A percentile compares a stretch with the other conserved stretches of the same genome.
Evolutionary conservation across 2,329 filamentous ascomycete genomes (phyloP).

Genomic region (Colletotrichum shisoi): DNA sequence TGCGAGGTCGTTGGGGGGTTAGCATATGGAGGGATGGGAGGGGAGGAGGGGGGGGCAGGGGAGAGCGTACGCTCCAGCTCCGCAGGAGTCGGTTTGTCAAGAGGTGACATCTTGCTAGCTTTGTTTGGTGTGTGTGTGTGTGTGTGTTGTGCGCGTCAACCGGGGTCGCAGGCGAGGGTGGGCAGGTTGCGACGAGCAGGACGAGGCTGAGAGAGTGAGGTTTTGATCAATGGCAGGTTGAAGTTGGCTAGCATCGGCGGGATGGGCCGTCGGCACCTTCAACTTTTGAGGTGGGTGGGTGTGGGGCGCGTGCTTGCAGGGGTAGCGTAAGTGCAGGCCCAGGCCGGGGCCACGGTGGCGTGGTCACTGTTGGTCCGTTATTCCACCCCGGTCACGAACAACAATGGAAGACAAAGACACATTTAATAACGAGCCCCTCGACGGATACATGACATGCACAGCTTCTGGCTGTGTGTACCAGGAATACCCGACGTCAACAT

Average conservation of each 20-base stretch:
- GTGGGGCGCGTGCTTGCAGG: conserved; percentile 21
- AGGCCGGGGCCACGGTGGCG: conserved; percentile 8
- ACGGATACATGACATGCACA: conserved; percentile 11
- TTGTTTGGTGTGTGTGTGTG: conserved; percentile 8
- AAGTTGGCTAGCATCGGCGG: conserved; percentile 22
- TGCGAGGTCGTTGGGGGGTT: conserved; percentile 43
- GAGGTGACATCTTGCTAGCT: conserved; percentile 51
- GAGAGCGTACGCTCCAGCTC: conserved; percentile 51
- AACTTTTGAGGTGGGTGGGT: conserved; percentile 22
- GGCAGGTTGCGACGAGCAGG: neutral
- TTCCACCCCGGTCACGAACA: conserved; percentile 8
- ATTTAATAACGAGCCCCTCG: conserved; percentile 14
- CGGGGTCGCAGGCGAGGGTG: neutral
- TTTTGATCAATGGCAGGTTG: conserved; percentile 6
- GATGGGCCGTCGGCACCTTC: conserved; percentile 24
- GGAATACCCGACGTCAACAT: neutral
- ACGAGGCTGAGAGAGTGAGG: conserved; percentile 26
- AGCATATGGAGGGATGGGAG: neutral
- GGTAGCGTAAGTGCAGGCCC: conserved; percentile 10
- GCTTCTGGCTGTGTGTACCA: neutral
- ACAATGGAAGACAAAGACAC: neutral
- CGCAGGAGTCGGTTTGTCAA: conserved; percentile 51
- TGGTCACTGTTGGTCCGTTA: conserved; percentile 5
- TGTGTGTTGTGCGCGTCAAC: neutral
- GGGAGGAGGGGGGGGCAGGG: no score